phyloP scores from a whole-genome alignment of 2,329 filamentous ascomycete genomes.

The Escovopsis sp. region DNA sequence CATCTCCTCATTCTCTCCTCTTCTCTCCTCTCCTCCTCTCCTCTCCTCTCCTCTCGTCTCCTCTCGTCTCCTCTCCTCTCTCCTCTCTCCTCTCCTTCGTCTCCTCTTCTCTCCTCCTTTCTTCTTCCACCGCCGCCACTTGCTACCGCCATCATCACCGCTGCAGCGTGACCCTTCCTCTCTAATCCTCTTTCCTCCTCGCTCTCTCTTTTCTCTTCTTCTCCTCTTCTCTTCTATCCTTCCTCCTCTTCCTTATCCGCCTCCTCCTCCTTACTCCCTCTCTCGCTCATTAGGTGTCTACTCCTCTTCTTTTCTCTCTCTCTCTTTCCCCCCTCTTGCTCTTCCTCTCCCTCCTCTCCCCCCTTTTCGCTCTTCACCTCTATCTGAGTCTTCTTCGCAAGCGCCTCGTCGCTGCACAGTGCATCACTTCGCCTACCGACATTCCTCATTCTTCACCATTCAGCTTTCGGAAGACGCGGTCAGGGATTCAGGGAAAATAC shows the following conservation, averaged over 20 bases:
- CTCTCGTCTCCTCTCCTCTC: background rate
- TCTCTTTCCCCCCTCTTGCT: constrained; percentile 1
- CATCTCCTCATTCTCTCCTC: background rate
- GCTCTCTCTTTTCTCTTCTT: constrained; percentile 10
- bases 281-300: background rate
- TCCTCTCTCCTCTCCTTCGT: constrained; percentile 14
- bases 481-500: constrained; percentile 5
- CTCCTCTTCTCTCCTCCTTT: constrained; percentile 14
- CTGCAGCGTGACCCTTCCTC: background rate
- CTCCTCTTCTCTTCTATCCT: constrained; percentile 12
- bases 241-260: constrained; percentile 16
- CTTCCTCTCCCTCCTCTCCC: constrained; percentile 4
- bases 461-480: background rate
- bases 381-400: constrained; percentile 3
- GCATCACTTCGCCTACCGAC: constrained; percentile 1
- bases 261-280: constrained; percentile 7
- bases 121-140: too few species aligned
- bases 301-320: constrained; percentile 3
- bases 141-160: too few species aligned
- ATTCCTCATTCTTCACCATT: too few species aligned
- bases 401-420: constrained; percentile 1
- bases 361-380: constrained; percentile 3
- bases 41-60: background rate
- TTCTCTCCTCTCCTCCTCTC: background rate
- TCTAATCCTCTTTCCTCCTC: constrained; percentile 1